These are phyloP conservation scores for Citrus mangshanensis DNA, from an alignment of 345 rosid species.

Conservation along the genomic window DNA sequence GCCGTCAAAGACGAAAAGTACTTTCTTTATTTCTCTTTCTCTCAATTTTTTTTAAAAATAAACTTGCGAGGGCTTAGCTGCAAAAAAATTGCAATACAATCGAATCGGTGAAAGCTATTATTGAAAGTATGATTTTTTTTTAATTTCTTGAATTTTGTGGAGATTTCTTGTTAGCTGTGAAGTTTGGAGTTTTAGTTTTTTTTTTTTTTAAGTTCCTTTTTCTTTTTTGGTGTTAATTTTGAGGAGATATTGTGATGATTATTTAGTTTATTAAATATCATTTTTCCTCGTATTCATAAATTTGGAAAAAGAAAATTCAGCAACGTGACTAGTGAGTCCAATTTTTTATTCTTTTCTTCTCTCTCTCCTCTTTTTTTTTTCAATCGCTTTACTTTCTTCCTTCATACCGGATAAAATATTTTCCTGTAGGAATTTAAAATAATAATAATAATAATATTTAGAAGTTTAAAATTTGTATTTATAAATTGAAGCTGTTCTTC, in stretches of 20 bases:
- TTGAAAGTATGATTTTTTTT: not conserved
- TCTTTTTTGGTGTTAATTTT: not conserved
- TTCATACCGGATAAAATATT: constrained; percentile 1
- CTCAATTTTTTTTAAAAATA: too few species aligned
- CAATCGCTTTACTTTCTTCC: constrained; percentile 4
- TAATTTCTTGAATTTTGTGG: not conserved
- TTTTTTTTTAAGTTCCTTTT: too few species aligned
- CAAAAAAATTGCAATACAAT: not conserved
- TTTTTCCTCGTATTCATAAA: constrained; percentile 36
- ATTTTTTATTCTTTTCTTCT: too few species aligned
- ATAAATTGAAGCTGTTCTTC: not conserved
- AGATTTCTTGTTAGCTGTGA: not conserved
- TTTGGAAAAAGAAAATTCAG: constrained; percentile 15
- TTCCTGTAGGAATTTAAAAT: not conserved
- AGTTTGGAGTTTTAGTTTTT: too few species aligned
- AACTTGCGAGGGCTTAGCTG: not conserved
- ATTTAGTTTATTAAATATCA: constrained; percentile 11
- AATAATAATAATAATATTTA: not conserved
- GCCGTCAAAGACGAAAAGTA: constrained; percentile 98
- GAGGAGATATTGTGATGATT: not conserved
- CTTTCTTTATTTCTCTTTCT: constrained; percentile 4
- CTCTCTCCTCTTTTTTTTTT: not conserved
- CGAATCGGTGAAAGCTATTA: not conserved
- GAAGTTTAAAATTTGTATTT: not conserved
- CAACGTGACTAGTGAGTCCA: constrained; percentile 4